These are phyloP conservation scores for Rhexocercosporidium sp. DNA, from an alignment of 2,329 filamentous ascomycete genomes.

Conservation along the genomic window DNA sequence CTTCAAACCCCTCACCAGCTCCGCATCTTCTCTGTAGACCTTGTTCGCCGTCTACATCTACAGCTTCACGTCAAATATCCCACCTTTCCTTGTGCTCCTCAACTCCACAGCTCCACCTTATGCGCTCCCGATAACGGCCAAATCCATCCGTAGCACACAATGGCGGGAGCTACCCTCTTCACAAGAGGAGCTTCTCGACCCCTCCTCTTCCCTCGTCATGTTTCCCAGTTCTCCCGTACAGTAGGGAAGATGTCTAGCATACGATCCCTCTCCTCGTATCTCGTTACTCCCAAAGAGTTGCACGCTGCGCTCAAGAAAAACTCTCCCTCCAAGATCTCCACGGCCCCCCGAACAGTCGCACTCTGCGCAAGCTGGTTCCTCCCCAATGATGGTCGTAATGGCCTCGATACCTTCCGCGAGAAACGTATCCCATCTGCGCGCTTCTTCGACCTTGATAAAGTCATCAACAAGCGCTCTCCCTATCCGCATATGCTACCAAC, in stretches of 20 bases:
- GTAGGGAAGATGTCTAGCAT: constrained; percentile 44
- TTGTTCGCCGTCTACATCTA: constrained; percentile 5
- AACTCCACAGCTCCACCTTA: constrained; percentile 17
- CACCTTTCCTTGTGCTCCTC: neutral
- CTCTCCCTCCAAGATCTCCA: constrained; percentile 77
- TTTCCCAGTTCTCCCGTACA: constrained; percentile 25
- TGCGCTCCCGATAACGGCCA: constrained; percentile 31
- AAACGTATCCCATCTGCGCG: constrained; percentile 86
- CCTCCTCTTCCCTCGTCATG: constrained; percentile 23
- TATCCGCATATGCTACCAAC: constrained; percentile 97
- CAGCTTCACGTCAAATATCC: constrained; percentile 13
- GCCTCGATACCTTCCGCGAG: constrained; percentile 79
- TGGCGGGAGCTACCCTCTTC: constrained; percentile 37
- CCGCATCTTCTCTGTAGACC: neutral
- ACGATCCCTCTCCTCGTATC: constrained; percentile 75
- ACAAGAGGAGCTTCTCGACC: constrained; percentile 26
- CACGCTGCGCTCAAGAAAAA: constrained; percentile 82
- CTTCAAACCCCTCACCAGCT: constrained; percentile 19
- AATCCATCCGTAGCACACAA: constrained; percentile 33
- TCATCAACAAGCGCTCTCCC: constrained; percentile 84
- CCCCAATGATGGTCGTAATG: constrained; percentile 85
- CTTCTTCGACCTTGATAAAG: constrained; percentile 94
- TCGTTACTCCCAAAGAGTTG: constrained; percentile 85
- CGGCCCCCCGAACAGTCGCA: constrained; percentile 82
- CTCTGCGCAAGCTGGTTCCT: constrained; percentile 96